Base-by-base conservation (phyloP, 257 asterid genomes). In the Ajuga chamaepitys region DNA sequence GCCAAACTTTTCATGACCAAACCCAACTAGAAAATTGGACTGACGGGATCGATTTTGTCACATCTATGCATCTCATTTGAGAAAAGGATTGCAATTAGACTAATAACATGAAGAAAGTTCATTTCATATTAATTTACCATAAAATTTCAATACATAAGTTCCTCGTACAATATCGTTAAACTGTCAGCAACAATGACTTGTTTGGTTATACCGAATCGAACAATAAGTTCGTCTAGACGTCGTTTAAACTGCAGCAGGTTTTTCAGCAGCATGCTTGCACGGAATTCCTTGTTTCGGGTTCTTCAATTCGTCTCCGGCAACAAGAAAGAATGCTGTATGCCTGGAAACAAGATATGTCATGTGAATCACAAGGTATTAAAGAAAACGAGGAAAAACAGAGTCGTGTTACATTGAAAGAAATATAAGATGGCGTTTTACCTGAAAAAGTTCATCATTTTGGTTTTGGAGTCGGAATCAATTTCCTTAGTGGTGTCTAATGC, bases 321-420 rank as follows among this genome's bases (percentile, higher is more conserved):
- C 99, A 5, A 89, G 95, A 82, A 93, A 93, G 86, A 82, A 93
- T 3, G 99, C 97, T 0, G 97, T 89, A 71, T 89, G 99, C 92
- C 97, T 89, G 74, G n/a, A 38, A 62, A 30, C 41, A 51, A 55
- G 37, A 22, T 30, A 20, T 2, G 17, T 9, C 26, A 58, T n/a
- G n/a, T 56, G 12, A 54, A 32, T 32, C n/a, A n/a, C n/a, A n/a
- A n/a, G n/a, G n/a, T n/a, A n/a, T 22, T 37, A 54, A 1, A 44
- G 9, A 4, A 18, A 44, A 9, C 6, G 24, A 7, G 13, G 5
- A 42, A 26, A 26, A 34, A 34, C 20, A 18, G 51, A 52, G 47
- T 63, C 22, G 30, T 3, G 40, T 8, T 22, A 10, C 25, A 9
- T 34, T 26, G 38, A 62, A 21, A 28, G 47, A 55, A 9, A 12